Percentiles rank a stretch among this genome's conserved stretches.
Conservation (phyloP, 805 yeast species). For the Komagataella pseudopastoris region DNA sequence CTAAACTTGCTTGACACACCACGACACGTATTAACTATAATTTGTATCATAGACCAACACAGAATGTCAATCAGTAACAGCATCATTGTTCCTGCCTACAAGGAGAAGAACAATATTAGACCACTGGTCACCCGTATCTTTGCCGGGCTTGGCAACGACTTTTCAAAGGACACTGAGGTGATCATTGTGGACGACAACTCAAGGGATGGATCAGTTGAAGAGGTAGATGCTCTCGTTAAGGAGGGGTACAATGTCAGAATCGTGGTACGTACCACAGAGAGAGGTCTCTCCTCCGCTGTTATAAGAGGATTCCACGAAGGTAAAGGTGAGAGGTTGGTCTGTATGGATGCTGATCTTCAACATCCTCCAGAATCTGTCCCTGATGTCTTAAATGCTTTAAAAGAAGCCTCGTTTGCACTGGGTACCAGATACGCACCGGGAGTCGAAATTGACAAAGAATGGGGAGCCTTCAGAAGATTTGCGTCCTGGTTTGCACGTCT, state of each 20-base stretch:
- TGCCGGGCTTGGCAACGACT: conserved; percentile 30
- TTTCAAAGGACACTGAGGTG: conserved; percentile 27
- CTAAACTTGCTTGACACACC: background rate
- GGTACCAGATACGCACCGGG: conserved; percentile 44
- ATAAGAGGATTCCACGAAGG: conserved; percentile 32
- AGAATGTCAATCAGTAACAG: conserved; percentile 7
- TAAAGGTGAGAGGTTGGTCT: conserved; percentile 30
- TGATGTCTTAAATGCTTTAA: conserved; percentile 23
- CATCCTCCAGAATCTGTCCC: conserved; percentile 42
- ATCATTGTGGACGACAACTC: conserved; percentile 40
- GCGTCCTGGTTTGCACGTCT: conserved; percentile 34
- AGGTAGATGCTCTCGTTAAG: conserved; percentile 27
- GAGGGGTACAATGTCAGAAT: conserved; percentile 34
- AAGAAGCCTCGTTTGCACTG: conserved; percentile 27
- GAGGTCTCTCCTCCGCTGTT: conserved; percentile 38
- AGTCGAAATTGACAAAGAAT: conserved; percentile 38
- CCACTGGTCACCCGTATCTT: conserved; percentile 34
- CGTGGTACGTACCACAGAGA: conserved; percentile 34
- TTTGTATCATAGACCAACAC: background rate
- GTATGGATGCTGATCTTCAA: conserved; percentile 42
- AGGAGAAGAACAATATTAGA: conserved; percentile 32
- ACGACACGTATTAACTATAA: background rate
- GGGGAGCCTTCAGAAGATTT: conserved; percentile 37
- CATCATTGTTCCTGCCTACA: conserved; percentile 37
- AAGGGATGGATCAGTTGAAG: conserved; percentile 37